Evolutionary conservation across 2,329 filamentous ascomycete genomes (phyloP), one percentile per base, ranked within the genome.

Genomic region (Botryotinia calthae): DNA sequence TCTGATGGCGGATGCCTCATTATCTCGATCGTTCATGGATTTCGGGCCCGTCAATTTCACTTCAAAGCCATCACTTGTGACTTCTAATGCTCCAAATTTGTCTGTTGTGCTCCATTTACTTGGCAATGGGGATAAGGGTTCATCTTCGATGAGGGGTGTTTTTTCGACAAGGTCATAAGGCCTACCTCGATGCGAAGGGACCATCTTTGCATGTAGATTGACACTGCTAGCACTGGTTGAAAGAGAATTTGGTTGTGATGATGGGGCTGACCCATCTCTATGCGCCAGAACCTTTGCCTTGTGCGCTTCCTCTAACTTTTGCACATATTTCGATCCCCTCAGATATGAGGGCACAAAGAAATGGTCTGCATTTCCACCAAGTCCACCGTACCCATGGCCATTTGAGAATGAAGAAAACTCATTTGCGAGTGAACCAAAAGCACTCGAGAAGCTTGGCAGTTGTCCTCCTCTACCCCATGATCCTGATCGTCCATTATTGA

Each of bases 331-430:
- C 22, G 94, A 95, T 56, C 89, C 89, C 77, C 87, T 86, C 62
- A 98, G 87, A 82, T 98, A 98, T 8, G 93, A 94, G 0, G 95
- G 95, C 18, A 91, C 87, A 82, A 97, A 94, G 85, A 95, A 95
- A 73, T 82, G 78, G 73, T 85, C 81, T 18, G 65, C 71, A 73
- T 76, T 65, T 20, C 71, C 74, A 56, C 71, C 76, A 54, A 74
- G 68, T n/a, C 73, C 74, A 25, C 71, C 71, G 61, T 78, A 76
- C 16, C 77, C 77, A 70, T 77, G 63, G 10, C 78, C 79, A 73
- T 79, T 79, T 61, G 77, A 74, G 28, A 81, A 75, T 61, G 76
- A 61, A 16, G 51, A 28, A 56, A 56, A 56, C n/a, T 56, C 51
- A 31, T 56, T 79, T 65, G 77, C 75, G 28, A 81, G 76, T 61